Percentiles rank a stretch among this genome's conserved stretches.
Conservation (phyloP, 805 yeast species). For the Wickerhamiella musiphila region DNA sequence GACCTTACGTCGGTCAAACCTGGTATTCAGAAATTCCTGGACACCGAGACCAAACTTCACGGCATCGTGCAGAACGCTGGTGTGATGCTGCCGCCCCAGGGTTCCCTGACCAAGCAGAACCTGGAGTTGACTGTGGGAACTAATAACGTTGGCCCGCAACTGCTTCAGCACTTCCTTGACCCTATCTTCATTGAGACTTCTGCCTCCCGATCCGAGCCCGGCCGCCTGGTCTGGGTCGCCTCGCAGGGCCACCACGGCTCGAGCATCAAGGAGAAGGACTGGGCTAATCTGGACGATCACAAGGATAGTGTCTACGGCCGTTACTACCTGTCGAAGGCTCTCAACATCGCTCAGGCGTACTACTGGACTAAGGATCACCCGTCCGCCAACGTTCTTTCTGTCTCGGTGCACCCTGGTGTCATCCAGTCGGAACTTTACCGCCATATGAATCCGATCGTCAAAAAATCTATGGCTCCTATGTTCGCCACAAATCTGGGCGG, state of each 20-base stretch:
- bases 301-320: slow-evolving; percentile 10
- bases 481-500: no score
- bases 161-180: slow-evolving; percentile 22
- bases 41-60: slow-evolving; percentile 20
- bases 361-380: slow-evolving; percentile 23
- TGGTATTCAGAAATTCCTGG: slow-evolving; percentile 21
- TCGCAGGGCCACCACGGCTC: slow-evolving; percentile 25
- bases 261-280: slow-evolving; percentile 27
- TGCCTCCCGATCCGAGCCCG: slow-evolving; percentile 13
- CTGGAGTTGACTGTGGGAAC: slow-evolving; percentile 30
- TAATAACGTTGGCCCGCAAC: slow-evolving; percentile 29
- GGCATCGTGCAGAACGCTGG: slow-evolving; percentile 25
- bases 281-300: slow-evolving; percentile 17
- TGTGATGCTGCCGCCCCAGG: slow-evolving; percentile 4
- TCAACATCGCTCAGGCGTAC: slow-evolving; percentile 24
- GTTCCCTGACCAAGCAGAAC: slow-evolving; percentile 24
- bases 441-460: no score
- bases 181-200: slow-evolving; percentile 25
- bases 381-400: slow-evolving; percentile 18
- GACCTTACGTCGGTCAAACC: slow-evolving; percentile 29
- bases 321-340: slow-evolving; percentile 33
- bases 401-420: slow-evolving; percentile 28
- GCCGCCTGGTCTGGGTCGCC: slow-evolving; percentile 29
- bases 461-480: no score
- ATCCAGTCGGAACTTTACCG: slow-evolving; percentile 25